phyloP scores from a whole-genome alignment of 2,329 filamentous ascomycete species.

The Chalaropsis thielavioides region DNA sequence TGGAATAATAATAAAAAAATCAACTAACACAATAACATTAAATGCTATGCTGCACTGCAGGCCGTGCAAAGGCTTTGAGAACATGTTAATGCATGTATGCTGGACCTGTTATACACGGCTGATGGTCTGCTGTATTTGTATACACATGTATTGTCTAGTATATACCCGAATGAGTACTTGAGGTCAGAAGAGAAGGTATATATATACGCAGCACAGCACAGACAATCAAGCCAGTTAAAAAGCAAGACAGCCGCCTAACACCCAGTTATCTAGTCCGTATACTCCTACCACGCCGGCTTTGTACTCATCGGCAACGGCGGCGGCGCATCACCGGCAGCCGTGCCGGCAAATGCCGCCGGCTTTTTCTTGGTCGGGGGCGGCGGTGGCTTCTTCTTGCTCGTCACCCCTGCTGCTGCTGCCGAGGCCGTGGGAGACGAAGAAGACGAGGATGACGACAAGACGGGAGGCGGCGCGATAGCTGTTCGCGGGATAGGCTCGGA shows the following conservation, averaged over 20 bases:
- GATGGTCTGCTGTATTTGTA: neutral
- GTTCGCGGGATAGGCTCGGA: neutral
- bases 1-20: neutral
- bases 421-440: neutral
- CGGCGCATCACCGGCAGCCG: conserved; percentile 24
- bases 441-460: neutral
- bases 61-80: neutral
- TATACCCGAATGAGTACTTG: neutral
- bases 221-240: neutral
- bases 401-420: conserved; percentile 19
- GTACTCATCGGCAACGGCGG: conserved; percentile 41
- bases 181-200: neutral
- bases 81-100: neutral
- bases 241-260: neutral
- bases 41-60: no score
- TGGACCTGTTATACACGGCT: no score
- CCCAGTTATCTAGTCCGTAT: neutral
- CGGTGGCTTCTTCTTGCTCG: conserved; percentile 41
- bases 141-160: neutral
- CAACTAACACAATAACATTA: neutral
- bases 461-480: neutral
- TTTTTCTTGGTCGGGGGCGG: conserved; percentile 41
- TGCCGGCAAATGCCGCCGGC: conserved; percentile 23
- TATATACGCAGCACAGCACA: neutral
- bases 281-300: conserved; percentile 26